Evolutionary conservation across 164 flowering plant genomes (phyloP).

Genomic region (Macadamia tetraphylla): DNA sequence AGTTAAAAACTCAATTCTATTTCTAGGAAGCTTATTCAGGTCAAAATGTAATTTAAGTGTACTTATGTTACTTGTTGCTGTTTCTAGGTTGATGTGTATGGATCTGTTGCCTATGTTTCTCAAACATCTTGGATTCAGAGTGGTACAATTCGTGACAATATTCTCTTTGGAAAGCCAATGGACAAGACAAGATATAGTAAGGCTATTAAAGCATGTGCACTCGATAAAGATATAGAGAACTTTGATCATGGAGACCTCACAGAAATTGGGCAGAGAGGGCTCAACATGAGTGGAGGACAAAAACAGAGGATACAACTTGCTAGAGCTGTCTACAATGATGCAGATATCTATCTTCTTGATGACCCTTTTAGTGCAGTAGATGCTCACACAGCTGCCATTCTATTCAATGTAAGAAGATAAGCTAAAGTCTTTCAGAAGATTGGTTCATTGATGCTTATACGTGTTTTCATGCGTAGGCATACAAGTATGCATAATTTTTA

Average conservation of each 20-base stretch:
- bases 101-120: slow-evolving; percentile 76
- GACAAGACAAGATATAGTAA: slow-evolving; percentile 43
- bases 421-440: not conserved
- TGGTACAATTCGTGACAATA: slow-evolving; percentile 81
- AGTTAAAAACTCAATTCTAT: not conserved
- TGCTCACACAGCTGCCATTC: slow-evolving; percentile 78
- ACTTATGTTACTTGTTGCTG: not conserved
- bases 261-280: slow-evolving; percentile 89
- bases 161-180: slow-evolving; percentile 75
- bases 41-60: not conserved
- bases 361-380: slow-evolving; percentile 97
- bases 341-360: slow-evolving; percentile 84
- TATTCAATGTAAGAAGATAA: slow-evolving; percentile 57
- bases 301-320: slow-evolving; percentile 93
- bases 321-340: slow-evolving; percentile 81
- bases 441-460: not conserved
- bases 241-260: slow-evolving; percentile 83
- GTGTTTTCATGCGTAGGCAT: not conserved
- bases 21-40: not conserved
- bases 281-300: slow-evolving; percentile 95
- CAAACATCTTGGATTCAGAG: slow-evolving; percentile 91
- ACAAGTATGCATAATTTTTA: not conserved
- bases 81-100: slow-evolving; percentile 51
- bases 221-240: slow-evolving; percentile 65
- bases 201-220: slow-evolving; percentile 62